Evolutionary conservation across 495 filamentous ascomycete species (phyloP), one percentile per base, ranked within the genome.

Genomic region (Penicillium longicatenatum): DNA sequence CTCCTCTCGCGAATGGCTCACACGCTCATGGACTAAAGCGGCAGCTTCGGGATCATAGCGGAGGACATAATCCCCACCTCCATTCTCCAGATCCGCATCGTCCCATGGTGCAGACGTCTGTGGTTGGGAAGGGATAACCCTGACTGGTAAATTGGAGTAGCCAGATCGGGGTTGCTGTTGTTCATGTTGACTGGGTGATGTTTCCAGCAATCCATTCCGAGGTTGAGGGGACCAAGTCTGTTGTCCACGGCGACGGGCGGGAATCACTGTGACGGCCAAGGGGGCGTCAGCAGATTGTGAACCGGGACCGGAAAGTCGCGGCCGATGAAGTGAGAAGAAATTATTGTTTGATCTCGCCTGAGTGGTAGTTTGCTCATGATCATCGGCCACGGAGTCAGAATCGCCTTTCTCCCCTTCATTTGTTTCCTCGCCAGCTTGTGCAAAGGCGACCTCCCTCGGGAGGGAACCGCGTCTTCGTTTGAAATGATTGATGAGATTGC

Each of bases 231-330:
- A 76, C 77, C 76, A 79, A 20, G 73, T 74, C 14, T 77, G 70
- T 41, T 77, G 75, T 22, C 71, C 71, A 12, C 85, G 76, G 5
- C 82, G 81, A 44, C 85, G 84, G 3, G 88, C 86, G 1, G 88
- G 88, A 46, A 91, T 88, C 24, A 89, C 76, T 8, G 85, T 89
- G 21, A 90, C 79, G 2, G 86, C 85, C 8, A 89, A 62, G 7
- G 67, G 70, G 1, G 74, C 67, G 35, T 71, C 61, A 6, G 61
- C 43, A 42, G 58, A 60, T 33, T 71, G 67, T 57, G 70, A 50
- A 42, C 64, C 64, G 37, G 68, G 58, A 16, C 60, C 70, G 11
- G 55, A 60, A 44, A 39, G 64, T 37, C 55, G 53, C 54, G 54
- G 72, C 47, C 63, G 68, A 55, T 60, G 64, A 52, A 70, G 61